A percentile compares a stretch with the other conserved stretches of the same genome.
Conservation (phyloP, 129 eudicot species). For the Flaveria ramosissima region DNA sequence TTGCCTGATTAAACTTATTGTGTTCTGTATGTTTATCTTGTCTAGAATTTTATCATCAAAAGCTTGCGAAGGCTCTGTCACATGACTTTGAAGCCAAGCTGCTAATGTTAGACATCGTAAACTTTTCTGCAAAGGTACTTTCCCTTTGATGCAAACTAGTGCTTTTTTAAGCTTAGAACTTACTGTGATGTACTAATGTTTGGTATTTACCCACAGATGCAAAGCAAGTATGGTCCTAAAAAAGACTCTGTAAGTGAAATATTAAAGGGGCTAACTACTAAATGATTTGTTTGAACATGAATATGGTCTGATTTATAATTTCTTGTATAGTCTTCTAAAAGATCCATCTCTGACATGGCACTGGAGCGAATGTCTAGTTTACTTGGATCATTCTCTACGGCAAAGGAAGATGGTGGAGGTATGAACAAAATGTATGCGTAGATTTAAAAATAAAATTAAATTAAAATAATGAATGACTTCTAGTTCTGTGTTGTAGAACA, state of each 20-base stretch:
- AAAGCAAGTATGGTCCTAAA: constrained; percentile 79
- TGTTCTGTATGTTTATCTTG: constrained; percentile 22
- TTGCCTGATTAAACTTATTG: constrained; percentile 13
- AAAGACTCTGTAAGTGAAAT: constrained; percentile 67
- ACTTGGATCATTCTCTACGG: constrained; percentile 68
- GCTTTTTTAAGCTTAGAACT: neutral
- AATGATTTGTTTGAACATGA: constrained; percentile 13
- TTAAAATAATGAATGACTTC: neutral
- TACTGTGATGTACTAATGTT: constrained; percentile 32
- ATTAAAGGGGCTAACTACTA: neutral
- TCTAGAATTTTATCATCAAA: constrained; percentile 78
- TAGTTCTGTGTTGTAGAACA: constrained; percentile 1
- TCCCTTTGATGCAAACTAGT: neutral
- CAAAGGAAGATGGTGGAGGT: constrained; percentile 61
- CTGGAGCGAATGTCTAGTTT: constrained; percentile 72
- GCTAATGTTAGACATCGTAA: constrained; percentile 67
- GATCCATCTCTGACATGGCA: constrained; percentile 72
- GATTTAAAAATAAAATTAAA: neutral
- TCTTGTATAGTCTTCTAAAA: constrained; percentile 47
- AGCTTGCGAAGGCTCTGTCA: constrained; percentile 84
- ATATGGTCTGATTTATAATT: constrained; percentile 20
- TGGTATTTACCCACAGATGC: constrained; percentile 61
- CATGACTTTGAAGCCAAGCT: constrained; percentile 81
- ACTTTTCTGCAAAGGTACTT: constrained; percentile 80
- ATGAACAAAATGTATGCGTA: constrained; percentile 8